phyloP scores from a whole-genome alignment of 2,329 filamentous ascomycete species.

The Fusarium falciforme region DNA sequence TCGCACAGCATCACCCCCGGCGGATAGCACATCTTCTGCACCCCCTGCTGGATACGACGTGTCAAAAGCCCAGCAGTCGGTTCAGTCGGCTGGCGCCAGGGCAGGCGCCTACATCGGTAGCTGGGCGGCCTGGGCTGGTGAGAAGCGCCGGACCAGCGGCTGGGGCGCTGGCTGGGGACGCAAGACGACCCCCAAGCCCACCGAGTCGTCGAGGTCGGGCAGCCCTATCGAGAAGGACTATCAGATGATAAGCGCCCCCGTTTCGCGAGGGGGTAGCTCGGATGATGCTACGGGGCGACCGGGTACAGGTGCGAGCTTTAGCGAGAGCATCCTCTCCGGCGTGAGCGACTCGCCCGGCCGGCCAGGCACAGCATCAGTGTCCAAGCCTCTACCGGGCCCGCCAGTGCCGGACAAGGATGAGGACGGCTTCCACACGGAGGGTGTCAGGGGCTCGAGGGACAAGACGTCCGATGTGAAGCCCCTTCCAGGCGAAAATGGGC shows the following conservation, averaged over 20 bases:
- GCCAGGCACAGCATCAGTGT: constrained; percentile 29
- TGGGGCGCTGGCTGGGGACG: constrained; percentile 57
- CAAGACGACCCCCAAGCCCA: constrained; percentile 47
- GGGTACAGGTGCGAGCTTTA: constrained; percentile 56
- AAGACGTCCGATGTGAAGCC: constrained; percentile 22
- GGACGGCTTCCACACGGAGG: constrained; percentile 45
- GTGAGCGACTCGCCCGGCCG: constrained; percentile 46
- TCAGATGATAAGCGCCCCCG: constrained; percentile 49
- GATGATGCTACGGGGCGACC: constrained; percentile 47
- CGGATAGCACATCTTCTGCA: constrained; percentile 21
- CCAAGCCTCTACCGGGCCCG: constrained; percentile 16
- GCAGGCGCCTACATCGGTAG: constrained; percentile 75
- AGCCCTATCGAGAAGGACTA: constrained; percentile 54
- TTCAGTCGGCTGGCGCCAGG: constrained; percentile 63
- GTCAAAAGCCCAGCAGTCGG: constrained; percentile 58
- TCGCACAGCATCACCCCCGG: constrained; percentile 30
- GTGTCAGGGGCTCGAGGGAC: constrained; percentile 39
- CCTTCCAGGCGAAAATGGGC: constrained; percentile 1
- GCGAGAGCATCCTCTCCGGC: constrained; percentile 58
- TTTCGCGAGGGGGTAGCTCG: constrained; percentile 44
- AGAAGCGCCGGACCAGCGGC: constrained; percentile 74
- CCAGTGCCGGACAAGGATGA: constrained; percentile 26
- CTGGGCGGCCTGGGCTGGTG: constrained; percentile 77
- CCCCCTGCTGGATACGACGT: constrained; percentile 40
- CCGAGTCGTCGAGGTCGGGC: constrained; percentile 49